Evolutionary conservation across 2,329 filamentous ascomycete species (phyloP).

Genomic region (Hypoxylon sp.): DNA sequence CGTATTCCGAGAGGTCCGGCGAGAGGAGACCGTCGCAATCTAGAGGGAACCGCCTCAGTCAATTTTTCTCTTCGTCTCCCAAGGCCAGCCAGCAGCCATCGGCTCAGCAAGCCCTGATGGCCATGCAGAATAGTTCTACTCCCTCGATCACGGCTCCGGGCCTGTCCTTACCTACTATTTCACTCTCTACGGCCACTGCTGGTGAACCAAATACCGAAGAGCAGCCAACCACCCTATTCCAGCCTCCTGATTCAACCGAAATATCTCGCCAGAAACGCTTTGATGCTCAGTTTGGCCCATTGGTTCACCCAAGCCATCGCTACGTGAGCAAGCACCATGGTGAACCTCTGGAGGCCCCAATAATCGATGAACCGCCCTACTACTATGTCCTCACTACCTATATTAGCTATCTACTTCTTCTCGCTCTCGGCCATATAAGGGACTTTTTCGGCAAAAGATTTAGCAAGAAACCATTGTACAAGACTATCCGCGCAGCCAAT

Average conservation of each 20-base stretch:
- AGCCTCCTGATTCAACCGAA: constrained; percentile 89
- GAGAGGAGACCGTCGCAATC: constrained; percentile 73
- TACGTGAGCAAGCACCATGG: constrained; percentile 92
- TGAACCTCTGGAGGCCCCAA: constrained; percentile 81
- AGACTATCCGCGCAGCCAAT: constrained; percentile 83
- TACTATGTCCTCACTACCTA: constrained; percentile 98
- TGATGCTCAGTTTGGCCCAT: constrained; percentile 92
- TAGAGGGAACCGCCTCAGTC: constrained; percentile 82
- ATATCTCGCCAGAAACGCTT: constrained; percentile 80
- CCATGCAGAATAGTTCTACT: constrained; percentile 72
- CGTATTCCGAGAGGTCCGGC: constrained; percentile 64
- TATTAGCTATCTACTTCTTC: constrained; percentile 96
- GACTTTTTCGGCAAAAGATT: constrained; percentile 99
- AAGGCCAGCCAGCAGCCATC: constrained; percentile 79
- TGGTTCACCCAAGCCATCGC: constrained; percentile 83
- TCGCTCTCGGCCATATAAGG: constrained; percentile 93
- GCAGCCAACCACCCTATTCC: constrained; percentile 84
- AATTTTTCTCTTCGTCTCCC: constrained; percentile 86
- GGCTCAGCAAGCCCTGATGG: constrained; percentile 77
- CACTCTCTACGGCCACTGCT: constrained; percentile 86
- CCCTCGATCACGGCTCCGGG: constrained; percentile 79
- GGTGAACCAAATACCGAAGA: constrained; percentile 81
- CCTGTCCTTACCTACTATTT: constrained; percentile 89
- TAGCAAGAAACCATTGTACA: constrained; percentile 84
- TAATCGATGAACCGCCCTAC: constrained; percentile 96